These are phyloP conservation scores for Talaromyces sp. DNA, from an alignment of 2,329 filamentous ascomycete species.

Conservation along the genomic window DNA sequence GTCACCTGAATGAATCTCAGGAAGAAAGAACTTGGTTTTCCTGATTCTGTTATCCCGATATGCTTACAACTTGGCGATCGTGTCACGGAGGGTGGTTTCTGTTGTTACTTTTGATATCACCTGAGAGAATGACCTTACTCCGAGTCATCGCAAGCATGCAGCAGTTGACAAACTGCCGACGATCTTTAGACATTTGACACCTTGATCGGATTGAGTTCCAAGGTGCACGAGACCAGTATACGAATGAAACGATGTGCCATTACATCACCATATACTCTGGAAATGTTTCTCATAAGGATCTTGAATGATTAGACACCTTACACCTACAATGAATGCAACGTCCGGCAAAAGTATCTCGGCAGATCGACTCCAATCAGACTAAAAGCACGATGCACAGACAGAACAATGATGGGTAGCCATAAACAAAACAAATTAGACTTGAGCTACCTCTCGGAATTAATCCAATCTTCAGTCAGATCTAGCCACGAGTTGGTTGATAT, in stretches of 20 bases:
- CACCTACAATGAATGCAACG: background rate
- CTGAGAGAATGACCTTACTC: slow-evolving; percentile 3
- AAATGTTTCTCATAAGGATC: background rate
- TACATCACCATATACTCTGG: background rate
- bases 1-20: background rate
- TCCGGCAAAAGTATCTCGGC: background rate
- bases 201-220: background rate
- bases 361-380: background rate
- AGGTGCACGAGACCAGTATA: background rate
- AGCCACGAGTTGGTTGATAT: background rate
- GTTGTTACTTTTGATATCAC: background rate
- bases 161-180: background rate
- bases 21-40: background rate
- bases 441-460: background rate
- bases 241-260: background rate
- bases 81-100: background rate
- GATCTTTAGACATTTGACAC: background rate
- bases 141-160: background rate
- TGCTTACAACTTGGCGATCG: background rate
- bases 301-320: background rate
- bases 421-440: background rate
- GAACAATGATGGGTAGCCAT: background rate
- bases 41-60: background rate
- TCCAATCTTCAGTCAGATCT: background rate
- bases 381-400: background rate